Conservation (phyloP, 1,284 basidiomycete genomes). For the Ganoderma meredithae region DNA sequence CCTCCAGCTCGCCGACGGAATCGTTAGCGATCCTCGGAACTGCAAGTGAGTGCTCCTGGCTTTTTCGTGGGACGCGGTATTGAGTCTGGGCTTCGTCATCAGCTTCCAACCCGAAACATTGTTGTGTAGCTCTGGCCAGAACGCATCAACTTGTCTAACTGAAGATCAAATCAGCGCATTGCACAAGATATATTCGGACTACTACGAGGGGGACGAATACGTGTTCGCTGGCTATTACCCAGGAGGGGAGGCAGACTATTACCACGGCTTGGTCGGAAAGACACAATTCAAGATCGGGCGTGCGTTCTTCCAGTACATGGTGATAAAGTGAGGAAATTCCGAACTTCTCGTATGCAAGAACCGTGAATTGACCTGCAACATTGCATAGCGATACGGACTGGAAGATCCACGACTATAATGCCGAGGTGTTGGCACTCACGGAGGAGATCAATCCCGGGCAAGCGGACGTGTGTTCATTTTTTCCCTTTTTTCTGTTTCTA, state of each 20-base stretch:
- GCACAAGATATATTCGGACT: conserved; percentile 41
- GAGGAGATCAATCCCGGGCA: conserved; percentile 36
- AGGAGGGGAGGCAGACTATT: conserved; percentile 42
- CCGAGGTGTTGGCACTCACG: conserved; percentile 26
- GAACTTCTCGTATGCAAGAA: background rate
- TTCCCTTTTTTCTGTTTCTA: background rate
- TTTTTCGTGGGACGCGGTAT: background rate
- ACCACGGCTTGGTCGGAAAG: conserved; percentile 36
- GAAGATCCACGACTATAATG: conserved; percentile 32
- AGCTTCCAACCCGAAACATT: conserved; percentile 42
- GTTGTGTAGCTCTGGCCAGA: conserved; percentile 38
- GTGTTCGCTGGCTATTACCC: conserved; percentile 36
- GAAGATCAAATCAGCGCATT: conserved; percentile 43
- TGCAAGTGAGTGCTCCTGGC: conserved; percentile 35
- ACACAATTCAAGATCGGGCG: conserved; percentile 29
- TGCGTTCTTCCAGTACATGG: conserved; percentile 34
- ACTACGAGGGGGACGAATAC: conserved; percentile 40
- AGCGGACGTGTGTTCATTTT: conserved; percentile 27
- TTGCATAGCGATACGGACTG: conserved; percentile 34
- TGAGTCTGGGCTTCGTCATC: background rate
- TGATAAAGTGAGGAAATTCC: conserved; percentile 29
- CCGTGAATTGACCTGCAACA: background rate
- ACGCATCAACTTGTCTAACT: conserved; percentile 42
- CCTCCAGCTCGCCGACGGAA: conserved; percentile 39
- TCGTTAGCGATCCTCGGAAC: conserved; percentile 43